Percentiles rank a stretch among this genome's conserved stretches.
Evolutionary conservation across 2,329 filamentous ascomycete species (phyloP).

Genomic region (Talaromyces sp.): DNA sequence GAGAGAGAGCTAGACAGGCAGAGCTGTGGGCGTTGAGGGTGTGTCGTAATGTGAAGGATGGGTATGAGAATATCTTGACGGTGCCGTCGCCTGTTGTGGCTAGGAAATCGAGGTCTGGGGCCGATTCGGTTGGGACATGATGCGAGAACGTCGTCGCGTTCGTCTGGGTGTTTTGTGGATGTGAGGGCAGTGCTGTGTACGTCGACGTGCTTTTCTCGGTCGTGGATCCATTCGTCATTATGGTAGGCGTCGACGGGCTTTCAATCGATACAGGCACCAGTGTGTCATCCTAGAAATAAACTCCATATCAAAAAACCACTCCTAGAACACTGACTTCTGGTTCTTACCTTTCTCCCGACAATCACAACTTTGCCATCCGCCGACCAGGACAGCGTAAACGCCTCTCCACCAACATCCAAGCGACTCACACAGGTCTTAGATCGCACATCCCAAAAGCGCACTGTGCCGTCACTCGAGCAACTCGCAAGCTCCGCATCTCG

Average conservation of each 20-base stretch:
- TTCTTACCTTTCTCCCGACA: slow-evolving; percentile 42
- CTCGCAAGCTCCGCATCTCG: slow-evolving; percentile 47
- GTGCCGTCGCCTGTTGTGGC: slow-evolving; percentile 46
- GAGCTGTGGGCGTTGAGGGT: slow-evolving; percentile 46
- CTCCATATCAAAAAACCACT: neutral
- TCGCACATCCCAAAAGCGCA: slow-evolving; percentile 48
- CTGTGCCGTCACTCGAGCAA: slow-evolving; percentile 45
- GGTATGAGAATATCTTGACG: slow-evolving; percentile 44
- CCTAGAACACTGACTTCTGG: too few species aligned
- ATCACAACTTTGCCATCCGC: slow-evolving; percentile 43
- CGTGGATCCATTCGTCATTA: slow-evolving; percentile 17
- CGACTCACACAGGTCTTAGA: slow-evolving; percentile 44
- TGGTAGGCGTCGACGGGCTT: slow-evolving; percentile 32
- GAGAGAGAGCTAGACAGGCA: slow-evolving; percentile 41
- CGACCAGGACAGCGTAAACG: slow-evolving; percentile 46
- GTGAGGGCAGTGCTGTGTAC: slow-evolving; percentile 36
- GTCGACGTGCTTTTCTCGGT: slow-evolving; percentile 12
- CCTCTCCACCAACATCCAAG: slow-evolving; percentile 46
- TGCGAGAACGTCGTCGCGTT: slow-evolving; percentile 46
- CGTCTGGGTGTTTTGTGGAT: slow-evolving; percentile 43
- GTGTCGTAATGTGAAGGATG: slow-evolving; percentile 40
- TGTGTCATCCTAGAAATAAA: slow-evolving; percentile 37
- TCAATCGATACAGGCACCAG: slow-evolving; percentile 42
- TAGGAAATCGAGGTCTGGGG: slow-evolving; percentile 38
- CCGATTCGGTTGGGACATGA: slow-evolving; percentile 29